Conservation (phyloP, 768 basidiomycete species). For the Scleroderma bovista region DNA sequence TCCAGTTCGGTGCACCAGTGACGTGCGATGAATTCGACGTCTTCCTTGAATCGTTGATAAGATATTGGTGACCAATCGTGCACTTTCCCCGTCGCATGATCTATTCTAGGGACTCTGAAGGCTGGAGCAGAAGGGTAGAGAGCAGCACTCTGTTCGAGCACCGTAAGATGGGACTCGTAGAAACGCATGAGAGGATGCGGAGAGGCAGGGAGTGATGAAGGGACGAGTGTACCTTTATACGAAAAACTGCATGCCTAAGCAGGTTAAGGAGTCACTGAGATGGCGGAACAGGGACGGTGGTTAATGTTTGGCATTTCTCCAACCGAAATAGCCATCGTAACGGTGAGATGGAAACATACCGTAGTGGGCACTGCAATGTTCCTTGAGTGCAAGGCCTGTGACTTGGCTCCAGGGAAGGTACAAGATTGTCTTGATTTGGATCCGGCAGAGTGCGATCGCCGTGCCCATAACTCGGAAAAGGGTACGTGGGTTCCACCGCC, state of each 20-base stretch:
- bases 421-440: slow-evolving; percentile 13
- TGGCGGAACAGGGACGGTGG: slow-evolving; percentile 28
- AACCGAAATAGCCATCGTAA: slow-evolving; percentile 29
- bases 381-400: slow-evolving; percentile 23
- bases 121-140: slow-evolving; percentile 45
- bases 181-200: slow-evolving; percentile 18
- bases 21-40: slow-evolving; percentile 61
- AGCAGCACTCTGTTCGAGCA: slow-evolving; percentile 53
- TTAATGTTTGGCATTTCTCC: slow-evolving; percentile 17
- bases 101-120: slow-evolving; percentile 54
- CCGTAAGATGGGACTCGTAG: slow-evolving; percentile 50
- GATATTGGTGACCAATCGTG: slow-evolving; percentile 56
- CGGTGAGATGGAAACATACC: slow-evolving; percentile 33
- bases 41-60: slow-evolving; percentile 55
- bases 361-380: slow-evolving; percentile 29
- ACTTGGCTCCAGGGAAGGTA: slow-evolving; percentile 22
- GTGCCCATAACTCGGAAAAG: no score
- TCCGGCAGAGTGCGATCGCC: slow-evolving; percentile 11
- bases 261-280: slow-evolving; percentile 12
- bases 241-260: slow-evolving; percentile 18
- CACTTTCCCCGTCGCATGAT: slow-evolving; percentile 37
- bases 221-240: slow-evolving; percentile 24
- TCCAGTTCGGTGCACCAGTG: slow-evolving; percentile 55
- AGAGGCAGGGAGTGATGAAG: slow-evolving; percentile 4
- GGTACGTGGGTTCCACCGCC: no score